phyloP scores from a whole-genome alignment of 2,329 filamentous ascomycete species.

The Monilinia polystroma region DNA sequence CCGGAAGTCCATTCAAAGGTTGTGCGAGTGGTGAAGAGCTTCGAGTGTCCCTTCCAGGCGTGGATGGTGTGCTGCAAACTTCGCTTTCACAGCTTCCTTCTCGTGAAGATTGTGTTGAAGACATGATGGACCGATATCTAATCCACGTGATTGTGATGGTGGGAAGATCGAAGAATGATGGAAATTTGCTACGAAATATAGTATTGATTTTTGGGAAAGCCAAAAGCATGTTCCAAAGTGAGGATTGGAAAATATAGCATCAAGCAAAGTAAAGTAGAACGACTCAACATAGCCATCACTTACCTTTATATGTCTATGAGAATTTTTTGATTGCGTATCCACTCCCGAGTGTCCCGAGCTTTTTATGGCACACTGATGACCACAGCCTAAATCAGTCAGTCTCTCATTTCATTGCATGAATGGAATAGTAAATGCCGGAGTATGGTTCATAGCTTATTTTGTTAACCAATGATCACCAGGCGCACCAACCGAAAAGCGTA shows the following conservation, averaged over 20 bases:
- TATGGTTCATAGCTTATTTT: constrained; percentile 5
- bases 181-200: neutral
- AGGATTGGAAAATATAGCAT: neutral
- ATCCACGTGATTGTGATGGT: constrained; percentile 8
- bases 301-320: constrained; percentile 6
- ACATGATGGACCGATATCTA: constrained; percentile 15
- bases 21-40: constrained; percentile 24
- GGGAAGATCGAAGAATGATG: constrained; percentile 7
- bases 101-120: constrained; percentile 19
- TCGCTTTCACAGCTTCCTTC: constrained; percentile 24
- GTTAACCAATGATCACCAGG: constrained; percentile 23
- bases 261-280: neutral
- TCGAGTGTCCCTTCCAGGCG: constrained; percentile 20
- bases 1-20: constrained; percentile 12
- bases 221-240: constrained; percentile 16
- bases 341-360: constrained; percentile 23
- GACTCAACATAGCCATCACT: neutral
- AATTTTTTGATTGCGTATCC: constrained; percentile 21
- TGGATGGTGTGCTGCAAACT: constrained; percentile 24
- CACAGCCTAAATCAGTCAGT: constrained; percentile 10
- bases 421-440: constrained; percentile 16
- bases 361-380: constrained; percentile 17
- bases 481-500: constrained; percentile 16
- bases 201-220: constrained; percentile 3
- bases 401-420: constrained; percentile 19